Evolutionary conservation across 2,329 filamentous ascomycete genomes (phyloP).

Genomic region (Ramularia endophylla): DNA sequence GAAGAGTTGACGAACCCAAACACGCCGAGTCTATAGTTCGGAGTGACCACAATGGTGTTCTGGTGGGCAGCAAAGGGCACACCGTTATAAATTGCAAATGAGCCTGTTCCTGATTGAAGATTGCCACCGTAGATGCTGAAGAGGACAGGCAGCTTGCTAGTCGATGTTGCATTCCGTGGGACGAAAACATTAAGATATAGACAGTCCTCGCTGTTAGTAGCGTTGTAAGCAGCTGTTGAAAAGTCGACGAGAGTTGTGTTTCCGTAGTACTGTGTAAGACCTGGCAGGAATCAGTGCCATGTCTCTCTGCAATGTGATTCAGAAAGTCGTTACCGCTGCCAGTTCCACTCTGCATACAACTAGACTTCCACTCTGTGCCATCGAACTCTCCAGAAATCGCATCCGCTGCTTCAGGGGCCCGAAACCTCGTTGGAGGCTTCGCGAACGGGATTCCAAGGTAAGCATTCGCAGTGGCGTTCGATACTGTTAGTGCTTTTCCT

Average conservation of each 20-base stretch:
- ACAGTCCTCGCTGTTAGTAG: constrained; percentile 5
- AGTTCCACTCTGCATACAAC: not conserved
- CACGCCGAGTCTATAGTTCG: constrained; percentile 19
- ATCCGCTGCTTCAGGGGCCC: not conserved
- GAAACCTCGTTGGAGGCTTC: constrained; percentile 1
- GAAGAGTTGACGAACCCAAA: constrained; percentile 3
- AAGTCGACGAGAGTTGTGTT: not conserved
- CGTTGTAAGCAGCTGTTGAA: not conserved
- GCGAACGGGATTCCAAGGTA: constrained; percentile 6
- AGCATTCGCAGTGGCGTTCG: not conserved
- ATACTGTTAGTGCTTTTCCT: not conserved
- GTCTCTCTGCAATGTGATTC: not conserved
- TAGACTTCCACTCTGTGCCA: not conserved
- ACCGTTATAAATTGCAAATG: constrained; percentile 34
- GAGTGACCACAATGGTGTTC: constrained; percentile 35
- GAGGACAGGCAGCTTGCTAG: constrained; percentile 26
- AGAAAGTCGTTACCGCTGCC: not conserved
- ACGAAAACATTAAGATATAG: constrained; percentile 2
- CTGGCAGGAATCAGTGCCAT: not conserved
- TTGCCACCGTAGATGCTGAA: constrained; percentile 39
- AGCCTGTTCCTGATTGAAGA: constrained; percentile 33
- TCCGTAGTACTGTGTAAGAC: not conserved
- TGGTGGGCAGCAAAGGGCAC: constrained; percentile 32
- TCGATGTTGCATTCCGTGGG: constrained; percentile 1
- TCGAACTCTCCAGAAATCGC: not conserved